Percentiles rank a stretch among this genome's conserved stretches.
phyloP scores from a whole-genome alignment of 495 filamentous ascomycete species.

The Cudoniella acicularis region DNA sequence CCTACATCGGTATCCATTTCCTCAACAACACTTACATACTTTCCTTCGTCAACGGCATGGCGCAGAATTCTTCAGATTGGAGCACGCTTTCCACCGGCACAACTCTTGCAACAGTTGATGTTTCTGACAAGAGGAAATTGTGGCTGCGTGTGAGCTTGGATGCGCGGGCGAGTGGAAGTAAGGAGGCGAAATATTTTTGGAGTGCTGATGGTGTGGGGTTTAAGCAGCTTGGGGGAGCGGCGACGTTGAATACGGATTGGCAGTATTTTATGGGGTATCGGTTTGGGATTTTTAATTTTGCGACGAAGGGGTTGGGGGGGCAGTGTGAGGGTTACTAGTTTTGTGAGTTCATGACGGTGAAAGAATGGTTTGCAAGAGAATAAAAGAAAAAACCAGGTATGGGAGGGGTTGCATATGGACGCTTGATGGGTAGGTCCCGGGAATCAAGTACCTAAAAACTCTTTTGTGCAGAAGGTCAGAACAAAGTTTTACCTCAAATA shows the following conservation, averaged over 20 bases:
- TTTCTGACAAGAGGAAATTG: conserved; percentile 12
- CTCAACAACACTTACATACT: conserved; percentile 24
- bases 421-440: too few relatives aligned
- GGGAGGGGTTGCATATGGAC: too few relatives aligned
- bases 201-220: conserved; percentile 46
- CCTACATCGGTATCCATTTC: conserved; percentile 47
- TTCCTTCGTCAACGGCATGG: conserved; percentile 20
- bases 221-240: conserved; percentile 36
- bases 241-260: conserved; percentile 43
- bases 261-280: conserved; percentile 52
- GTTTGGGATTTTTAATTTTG: conserved; percentile 55
- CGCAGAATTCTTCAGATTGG: conserved; percentile 23
- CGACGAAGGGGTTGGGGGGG: conserved; percentile 48
- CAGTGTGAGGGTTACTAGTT: background rate
- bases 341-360: too few relatives aligned
- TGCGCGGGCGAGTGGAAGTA: conserved; percentile 17
- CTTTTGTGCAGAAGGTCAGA: too few relatives aligned
- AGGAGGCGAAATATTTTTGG: conserved; percentile 43
- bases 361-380: too few relatives aligned
- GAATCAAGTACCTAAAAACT: too few relatives aligned
- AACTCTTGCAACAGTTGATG: conserved; percentile 25
- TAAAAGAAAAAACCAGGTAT: too few relatives aligned
- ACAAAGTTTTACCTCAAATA: too few relatives aligned
- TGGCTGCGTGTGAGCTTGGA: conserved; percentile 12
- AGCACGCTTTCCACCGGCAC: conserved; percentile 13